Base-by-base conservation (phyloP, 495 filamentous ascomycete genomes). In the Aspergillus diversus region DNA sequence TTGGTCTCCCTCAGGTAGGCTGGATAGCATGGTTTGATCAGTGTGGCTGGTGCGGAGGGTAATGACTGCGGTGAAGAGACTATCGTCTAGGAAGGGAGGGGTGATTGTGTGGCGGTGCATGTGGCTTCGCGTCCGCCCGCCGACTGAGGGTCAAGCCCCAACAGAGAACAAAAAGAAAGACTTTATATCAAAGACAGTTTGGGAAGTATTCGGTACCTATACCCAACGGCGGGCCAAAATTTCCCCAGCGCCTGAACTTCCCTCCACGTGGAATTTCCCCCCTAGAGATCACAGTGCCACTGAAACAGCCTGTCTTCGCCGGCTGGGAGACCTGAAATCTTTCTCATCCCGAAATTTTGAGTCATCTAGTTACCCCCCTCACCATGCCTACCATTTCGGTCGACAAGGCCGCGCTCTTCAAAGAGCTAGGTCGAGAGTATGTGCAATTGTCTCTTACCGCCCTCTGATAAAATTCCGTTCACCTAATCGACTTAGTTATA, bases 341-440 rank as follows among this genome's bases (percentile, higher is more conserved):
- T 27, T 33, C n/a, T 47, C 13, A 12, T 27, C 16, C 17, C 16
- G 53, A 35, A 39, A 46, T 35, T 31, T 54, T 62, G 48, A 60
- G 55, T 65, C 43, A 56, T 55, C 49, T 37, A 43, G 55, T 33
- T 55, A 67, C 68, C 61, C 52, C 65, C 69, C 75, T 46, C 71
- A 80, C 66, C 67, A 85, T 85, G 82, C 95, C 95, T 80, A 99
- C 95, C 71, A 96, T 99, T 64, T 83, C 88, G 69, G 92, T 97
- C 63, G 90, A 97, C 81, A 99, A 98, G 81, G 92, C 92, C 65
- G 91, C 88, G 63, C 92, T 99, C 69, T 98, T 90, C 84, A 87
- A 96, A 81, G 92, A 89, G 69, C 83, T 99, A 59, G 94, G 92
- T 67, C 88, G 89, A 75, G 86, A 95, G 88, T 97, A 83, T 74